Base-by-base conservation (phyloP, 257 asterid genomes). In the Leonotis leonurus region DNA sequence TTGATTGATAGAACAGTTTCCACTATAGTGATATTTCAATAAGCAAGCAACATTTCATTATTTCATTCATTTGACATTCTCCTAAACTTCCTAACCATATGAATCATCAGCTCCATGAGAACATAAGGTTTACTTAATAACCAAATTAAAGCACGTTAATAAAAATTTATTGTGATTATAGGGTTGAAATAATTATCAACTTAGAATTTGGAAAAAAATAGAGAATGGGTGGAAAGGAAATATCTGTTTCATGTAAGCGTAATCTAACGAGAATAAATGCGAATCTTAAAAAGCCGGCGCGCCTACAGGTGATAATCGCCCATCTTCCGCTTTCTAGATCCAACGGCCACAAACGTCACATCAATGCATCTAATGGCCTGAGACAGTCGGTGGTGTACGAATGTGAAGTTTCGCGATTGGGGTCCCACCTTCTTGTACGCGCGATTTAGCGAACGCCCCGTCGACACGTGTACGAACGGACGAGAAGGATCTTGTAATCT, bases 351-450 rank as follows among this genome's bases (percentile, higher is more conserved):
- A 10, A 70, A 21, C 29, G 71, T 70, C 69, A 52, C 41, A 66
- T 74, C 79, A 56, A 18, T 30, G 22, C 53, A 46, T 46, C 25
- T 2, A 26, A 29, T 43, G 71, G 70, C 25, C 48, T 4, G 3
- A 68, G 8, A 18, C 14, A 26, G 75, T 72, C 78, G 78, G 81
- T 60, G 75, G 7, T 37, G 62, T 59, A 29, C 44, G 69, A 68
- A 56, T 51, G 33, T 22, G 85, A 79, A 79, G 35, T 64, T 77
- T 79, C 85, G 64, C 36, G 81, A 75, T 21, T 22, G 18, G 30
- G 69, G 78, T 82, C 5, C 55, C 55, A 48, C 55, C 55, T 8
- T 65, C 33, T n/a, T n/a, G 72, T 59, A 55, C 58, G 56, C 39
- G 16, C 18, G 24, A 35, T 11, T 33, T 11, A 0, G 8, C 10